phyloP scores from a whole-genome alignment of 257 asterid species.

The Penstemon newberryi region DNA sequence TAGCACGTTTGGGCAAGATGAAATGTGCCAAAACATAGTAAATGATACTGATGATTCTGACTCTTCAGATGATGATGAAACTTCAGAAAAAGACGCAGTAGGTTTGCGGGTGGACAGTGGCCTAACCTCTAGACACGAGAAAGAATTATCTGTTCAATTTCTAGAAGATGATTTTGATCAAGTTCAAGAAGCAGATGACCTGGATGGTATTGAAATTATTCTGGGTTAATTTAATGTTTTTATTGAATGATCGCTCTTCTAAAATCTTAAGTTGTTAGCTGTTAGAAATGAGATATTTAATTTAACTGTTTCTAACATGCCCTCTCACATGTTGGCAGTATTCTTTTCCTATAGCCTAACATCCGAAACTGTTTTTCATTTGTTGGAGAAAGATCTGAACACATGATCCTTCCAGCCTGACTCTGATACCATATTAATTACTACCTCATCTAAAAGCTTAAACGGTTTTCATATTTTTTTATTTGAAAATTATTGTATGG shows the following conservation, averaged over 20 bases:
- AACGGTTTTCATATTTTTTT: constrained; percentile 19
- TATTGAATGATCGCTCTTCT: no score
- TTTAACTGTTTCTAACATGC: no score
- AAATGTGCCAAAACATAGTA: constrained; percentile 21
- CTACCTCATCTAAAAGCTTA: no score
- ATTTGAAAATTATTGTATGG: constrained; percentile 9
- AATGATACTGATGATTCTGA: constrained; percentile 34
- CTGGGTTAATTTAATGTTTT: not conserved
- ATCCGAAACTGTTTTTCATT: no score
- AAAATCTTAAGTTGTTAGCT: no score
- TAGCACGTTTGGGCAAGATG: constrained; percentile 35
- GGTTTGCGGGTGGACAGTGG: constrained; percentile 26
- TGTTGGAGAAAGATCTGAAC: no score
- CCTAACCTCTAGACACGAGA: constrained; percentile 40
- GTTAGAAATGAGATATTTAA: no score
- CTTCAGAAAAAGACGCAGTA: constrained; percentile 23
- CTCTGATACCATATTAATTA: no score
- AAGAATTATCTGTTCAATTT: constrained; percentile 58
- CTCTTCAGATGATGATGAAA: constrained; percentile 42
- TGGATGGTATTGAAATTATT: constrained; percentile 53
- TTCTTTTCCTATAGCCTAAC: no score
- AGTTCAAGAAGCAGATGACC: constrained; percentile 60
- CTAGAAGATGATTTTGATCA: constrained; percentile 73
- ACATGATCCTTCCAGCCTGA: no score
- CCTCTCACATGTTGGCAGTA: no score